A percentile compares a stretch with the other conserved stretches of the same genome.
These are phyloP conservation scores for Ambrosiella beaveri DNA, from an alignment of 2,329 filamentous ascomycete genomes.

Conservation along the genomic window DNA sequence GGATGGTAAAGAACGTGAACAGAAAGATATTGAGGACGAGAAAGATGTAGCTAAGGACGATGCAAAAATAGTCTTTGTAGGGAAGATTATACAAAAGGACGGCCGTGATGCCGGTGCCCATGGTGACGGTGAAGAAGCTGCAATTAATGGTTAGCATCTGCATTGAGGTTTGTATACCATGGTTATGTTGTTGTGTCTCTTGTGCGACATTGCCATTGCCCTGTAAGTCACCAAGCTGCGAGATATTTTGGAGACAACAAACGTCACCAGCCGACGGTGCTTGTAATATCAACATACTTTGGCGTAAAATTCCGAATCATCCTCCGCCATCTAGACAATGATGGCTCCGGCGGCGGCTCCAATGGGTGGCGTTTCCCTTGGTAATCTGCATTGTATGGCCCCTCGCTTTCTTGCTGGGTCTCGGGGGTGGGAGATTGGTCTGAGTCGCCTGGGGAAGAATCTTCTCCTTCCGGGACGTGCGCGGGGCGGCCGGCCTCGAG, in stretches of 20 bases:
- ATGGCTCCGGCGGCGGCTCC: background rate
- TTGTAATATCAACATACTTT: slow-evolving; percentile 25
- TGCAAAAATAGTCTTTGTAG: slow-evolving; percentile 38
- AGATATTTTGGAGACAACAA: background rate
- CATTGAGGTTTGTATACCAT: background rate
- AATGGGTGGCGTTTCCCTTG: background rate
- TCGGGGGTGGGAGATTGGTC: background rate
- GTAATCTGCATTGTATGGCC: background rate
- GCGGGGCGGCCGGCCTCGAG: background rate
- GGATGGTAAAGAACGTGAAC: slow-evolving; percentile 35
- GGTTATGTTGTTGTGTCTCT: too few species aligned
- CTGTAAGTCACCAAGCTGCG: background rate
- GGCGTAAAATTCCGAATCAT: slow-evolving; percentile 37
- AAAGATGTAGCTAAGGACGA: slow-evolving; percentile 40
- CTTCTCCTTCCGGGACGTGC: background rate
- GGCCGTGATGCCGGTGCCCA: slow-evolving; percentile 53
- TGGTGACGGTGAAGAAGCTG: slow-evolving; percentile 41
- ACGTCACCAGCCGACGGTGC: background rate
- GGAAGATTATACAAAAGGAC: slow-evolving; percentile 45
- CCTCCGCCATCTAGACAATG: slow-evolving; percentile 22
- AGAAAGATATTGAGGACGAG: slow-evolving; percentile 42
- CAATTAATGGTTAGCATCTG: background rate
- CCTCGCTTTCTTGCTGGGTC: background rate
- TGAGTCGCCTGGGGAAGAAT: background rate
- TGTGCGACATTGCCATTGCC: background rate